Conservation (phyloP, 192 early-diverging fungal species). For the Coemansia sp. region DNA sequence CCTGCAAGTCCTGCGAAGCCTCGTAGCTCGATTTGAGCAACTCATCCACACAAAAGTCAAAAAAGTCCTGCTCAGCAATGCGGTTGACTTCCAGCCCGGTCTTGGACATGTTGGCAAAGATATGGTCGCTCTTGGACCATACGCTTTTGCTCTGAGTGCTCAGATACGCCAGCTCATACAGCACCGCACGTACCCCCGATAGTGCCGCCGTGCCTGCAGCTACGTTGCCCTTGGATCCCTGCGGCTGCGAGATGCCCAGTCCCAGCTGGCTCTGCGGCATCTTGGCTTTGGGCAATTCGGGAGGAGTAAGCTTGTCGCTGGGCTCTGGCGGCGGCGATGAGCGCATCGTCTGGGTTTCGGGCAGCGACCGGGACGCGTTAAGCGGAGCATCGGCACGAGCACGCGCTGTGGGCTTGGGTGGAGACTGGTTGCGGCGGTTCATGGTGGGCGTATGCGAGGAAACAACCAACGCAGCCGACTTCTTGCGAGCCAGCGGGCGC, state of each 20-base stretch:
- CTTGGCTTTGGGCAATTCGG: conserved; percentile 18
- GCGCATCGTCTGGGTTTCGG: neutral
- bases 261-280: conserved; percentile 35
- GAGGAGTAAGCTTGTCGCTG: neutral
- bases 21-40: conserved; percentile 51
- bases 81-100: conserved; percentile 49
- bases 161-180: conserved; percentile 49
- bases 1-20: conserved; percentile 46
- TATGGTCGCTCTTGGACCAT: conserved; percentile 45
- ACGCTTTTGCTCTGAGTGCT: conserved; percentile 49
- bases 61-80: conserved; percentile 54
- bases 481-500: conserved; percentile 28
- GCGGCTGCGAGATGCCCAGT: neutral
- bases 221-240: neutral
- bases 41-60: conserved; percentile 54
- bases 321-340: neutral
- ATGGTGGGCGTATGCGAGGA: conserved; percentile 43
- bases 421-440: conserved; percentile 23
- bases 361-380: conserved; percentile 16
- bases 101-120: conserved; percentile 42
- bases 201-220: neutral
- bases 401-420: neutral
- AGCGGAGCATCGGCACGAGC: neutral
- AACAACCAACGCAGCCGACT: conserved; percentile 33
- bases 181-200: conserved; percentile 32